A percentile compares a stretch with the other conserved stretches of the same genome.
Evolutionary conservation across 2,329 filamentous ascomycete species (phyloP).

Genomic region (Penicillium sp.): DNA sequence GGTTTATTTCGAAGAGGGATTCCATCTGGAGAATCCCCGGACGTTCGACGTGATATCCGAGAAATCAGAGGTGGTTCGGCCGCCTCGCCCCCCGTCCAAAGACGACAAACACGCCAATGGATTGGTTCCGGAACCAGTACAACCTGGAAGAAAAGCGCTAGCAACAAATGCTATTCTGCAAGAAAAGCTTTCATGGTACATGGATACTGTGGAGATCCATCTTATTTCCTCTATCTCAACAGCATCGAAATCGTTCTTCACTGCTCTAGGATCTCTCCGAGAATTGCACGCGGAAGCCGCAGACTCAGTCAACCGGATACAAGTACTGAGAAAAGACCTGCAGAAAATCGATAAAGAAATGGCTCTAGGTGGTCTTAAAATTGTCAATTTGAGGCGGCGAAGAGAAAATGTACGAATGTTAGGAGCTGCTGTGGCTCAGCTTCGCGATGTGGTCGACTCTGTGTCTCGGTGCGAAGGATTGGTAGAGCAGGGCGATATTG

Average conservation of each 20-base stretch:
- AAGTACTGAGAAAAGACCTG: constrained; percentile 74
- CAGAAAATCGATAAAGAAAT: constrained; percentile 81
- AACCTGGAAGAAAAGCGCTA: constrained; percentile 70
- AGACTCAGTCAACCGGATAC: constrained; percentile 85
- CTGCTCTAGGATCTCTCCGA: constrained; percentile 82
- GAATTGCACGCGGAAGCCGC: constrained; percentile 90
- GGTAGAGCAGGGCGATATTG: constrained; percentile 79
- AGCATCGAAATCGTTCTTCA: constrained; percentile 94
- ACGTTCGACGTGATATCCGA: constrained; percentile 97
- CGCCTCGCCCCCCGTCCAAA: constrained; percentile 53
- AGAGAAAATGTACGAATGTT: constrained; percentile 82
- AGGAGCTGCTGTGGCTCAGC: constrained; percentile 76
- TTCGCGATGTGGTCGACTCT: constrained; percentile 73
- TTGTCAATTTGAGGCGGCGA: constrained; percentile 77
- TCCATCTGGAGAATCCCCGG: constrained; percentile 90
- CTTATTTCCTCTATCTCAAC: constrained; percentile 94
- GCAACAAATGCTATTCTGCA: constrained; percentile 96
- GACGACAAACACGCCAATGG: constrained; percentile 59
- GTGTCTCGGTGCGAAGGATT: constrained; percentile 74
- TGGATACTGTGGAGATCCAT: constrained; percentile 98
- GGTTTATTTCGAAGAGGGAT: constrained; percentile 93
- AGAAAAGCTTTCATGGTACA: constrained; percentile 98
- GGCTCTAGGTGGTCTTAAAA: constrained; percentile 76
- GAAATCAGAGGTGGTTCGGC: constrained; percentile 87
- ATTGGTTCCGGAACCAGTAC: constrained; percentile 54